Base-by-base conservation (phyloP, 2,329 filamentous ascomycete genomes). In the Cryphonectria naterciae region DNA sequence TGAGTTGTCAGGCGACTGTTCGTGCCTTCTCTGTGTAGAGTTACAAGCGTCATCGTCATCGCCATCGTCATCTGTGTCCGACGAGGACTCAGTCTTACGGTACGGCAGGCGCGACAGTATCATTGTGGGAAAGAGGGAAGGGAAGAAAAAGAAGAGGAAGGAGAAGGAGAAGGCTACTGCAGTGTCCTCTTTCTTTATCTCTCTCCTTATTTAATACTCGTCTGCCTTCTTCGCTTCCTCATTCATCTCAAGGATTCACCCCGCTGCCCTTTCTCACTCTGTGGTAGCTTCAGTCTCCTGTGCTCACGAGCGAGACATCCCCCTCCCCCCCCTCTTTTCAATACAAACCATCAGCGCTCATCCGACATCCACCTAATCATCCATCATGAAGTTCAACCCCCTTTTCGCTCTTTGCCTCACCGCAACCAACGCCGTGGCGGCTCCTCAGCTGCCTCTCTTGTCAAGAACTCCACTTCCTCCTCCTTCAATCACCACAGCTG, bases 401-500 rank as follows among this genome's bases (percentile, higher is more conserved):
- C 11, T 64, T 46, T 39, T 64, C n/a, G n/a, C 39, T 4, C 61
- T 64, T 39, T 43, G n/a, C 35, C 22, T 64, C 61, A 17, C 61
- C 10, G 61, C 61, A 39, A 46, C 61, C n/a, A 15, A 2, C 7
- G 25, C 39, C 1, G 25, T 28, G 25, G 61, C 61, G 13, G 37
- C 61, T 39, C 61, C 61, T 10, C 61, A 64, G 17, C 61, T 64
- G 17, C 61, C 61, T 28, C n/a, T 46, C 13, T n/a, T 28, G 37
- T 28, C 37, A 32, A 28, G 10, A 8, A 8, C 37, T 41, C n/a
- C 19, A 28, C 2, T 10, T 15, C 39, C 39, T 32, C 11, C 61
- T 46, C 22, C 7, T 19, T 49, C 22, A 10, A n/a, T 28, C 13
- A 39, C 61, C 8, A 41, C 61, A 25, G 35, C 60, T 17, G 37